phyloP scores from a whole-genome alignment of 2,329 filamentous ascomycete species.

The Alternaria arborescens region DNA sequence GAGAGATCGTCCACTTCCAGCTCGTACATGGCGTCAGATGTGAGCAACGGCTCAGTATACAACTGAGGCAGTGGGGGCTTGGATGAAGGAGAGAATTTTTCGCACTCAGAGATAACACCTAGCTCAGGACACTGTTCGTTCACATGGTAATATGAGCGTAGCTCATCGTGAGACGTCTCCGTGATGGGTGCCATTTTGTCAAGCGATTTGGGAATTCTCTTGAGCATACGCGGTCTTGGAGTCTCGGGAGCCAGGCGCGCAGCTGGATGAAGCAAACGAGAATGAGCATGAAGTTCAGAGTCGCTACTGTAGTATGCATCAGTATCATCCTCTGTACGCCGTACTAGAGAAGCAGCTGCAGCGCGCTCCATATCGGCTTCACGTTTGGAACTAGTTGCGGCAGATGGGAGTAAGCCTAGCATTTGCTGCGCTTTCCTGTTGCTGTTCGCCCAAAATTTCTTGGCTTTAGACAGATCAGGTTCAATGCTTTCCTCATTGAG shows the following conservation, averaged over 20 bases:
- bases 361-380: background rate
- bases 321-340: conserved; percentile 9
- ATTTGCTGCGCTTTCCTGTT: conserved; percentile 25
- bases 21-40: conserved; percentile 7
- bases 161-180: conserved; percentile 31
- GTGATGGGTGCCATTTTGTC: conserved; percentile 38
- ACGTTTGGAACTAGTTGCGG: conserved; percentile 12
- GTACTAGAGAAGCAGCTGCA: background rate
- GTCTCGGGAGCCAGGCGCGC: conserved; percentile 7
- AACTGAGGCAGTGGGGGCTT: conserved; percentile 6
- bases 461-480: conserved; percentile 14
- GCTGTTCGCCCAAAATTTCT: conserved; percentile 12
- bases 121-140: conserved; percentile 24
- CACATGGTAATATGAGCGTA: conserved; percentile 17
- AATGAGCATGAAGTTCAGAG: conserved; percentile 7
- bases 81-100: conserved; percentile 1
- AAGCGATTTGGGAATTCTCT: conserved; percentile 24
- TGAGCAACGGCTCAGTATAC: conserved; percentile 3
- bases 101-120: conserved; percentile 32
- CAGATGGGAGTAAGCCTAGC: conserved; percentile 21
- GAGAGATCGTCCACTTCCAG: conserved; percentile 25
- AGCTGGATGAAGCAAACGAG: conserved; percentile 2
- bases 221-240: conserved; percentile 18
- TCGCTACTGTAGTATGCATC: conserved; percentile 20
- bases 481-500: conserved; percentile 22